Evolutionary conservation across 164 flowering plant species (phyloP).

Genomic region (Umbilicus rupestris): DNA sequence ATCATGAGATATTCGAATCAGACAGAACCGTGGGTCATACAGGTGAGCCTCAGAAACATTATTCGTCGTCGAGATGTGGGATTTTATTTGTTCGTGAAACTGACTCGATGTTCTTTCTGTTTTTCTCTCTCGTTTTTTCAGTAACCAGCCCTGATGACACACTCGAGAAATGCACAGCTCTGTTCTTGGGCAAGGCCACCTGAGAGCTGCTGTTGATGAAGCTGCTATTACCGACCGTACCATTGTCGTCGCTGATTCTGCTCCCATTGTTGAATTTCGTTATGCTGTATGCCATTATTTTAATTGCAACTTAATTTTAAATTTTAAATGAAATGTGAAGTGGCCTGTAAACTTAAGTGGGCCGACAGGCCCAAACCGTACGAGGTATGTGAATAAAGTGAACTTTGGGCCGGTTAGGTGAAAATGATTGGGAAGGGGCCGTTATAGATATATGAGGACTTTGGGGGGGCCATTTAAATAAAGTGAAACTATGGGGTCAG

Average conservation of each 20-base stretch:
- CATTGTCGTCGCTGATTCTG: neutral
- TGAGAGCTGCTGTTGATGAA: neutral
- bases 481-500: no score
- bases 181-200: constrained; percentile 41
- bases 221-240: neutral
- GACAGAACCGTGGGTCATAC: constrained; percentile 83
- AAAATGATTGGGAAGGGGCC: no score
- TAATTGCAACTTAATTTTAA: no score
- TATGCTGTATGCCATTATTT: constrained; percentile 1
- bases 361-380: no score
- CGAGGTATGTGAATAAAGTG: no score
- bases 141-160: constrained; percentile 91
- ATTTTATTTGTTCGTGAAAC: neutral
- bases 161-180: constrained; percentile 45
- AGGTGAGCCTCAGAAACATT: constrained; percentile 37
- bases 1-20: constrained; percentile 79
- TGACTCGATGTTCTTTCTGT: neutral
- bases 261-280: constrained; percentile 1
- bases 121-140: constrained; percentile 20
- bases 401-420: no score
- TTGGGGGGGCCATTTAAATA: no score
- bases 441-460: no score
- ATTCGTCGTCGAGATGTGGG: neutral
- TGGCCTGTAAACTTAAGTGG: no score
- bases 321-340: no score